Evolutionary conservation across 139 green algal genomes (phyloP).

Genomic region (Chlorella ohadii): DNA sequence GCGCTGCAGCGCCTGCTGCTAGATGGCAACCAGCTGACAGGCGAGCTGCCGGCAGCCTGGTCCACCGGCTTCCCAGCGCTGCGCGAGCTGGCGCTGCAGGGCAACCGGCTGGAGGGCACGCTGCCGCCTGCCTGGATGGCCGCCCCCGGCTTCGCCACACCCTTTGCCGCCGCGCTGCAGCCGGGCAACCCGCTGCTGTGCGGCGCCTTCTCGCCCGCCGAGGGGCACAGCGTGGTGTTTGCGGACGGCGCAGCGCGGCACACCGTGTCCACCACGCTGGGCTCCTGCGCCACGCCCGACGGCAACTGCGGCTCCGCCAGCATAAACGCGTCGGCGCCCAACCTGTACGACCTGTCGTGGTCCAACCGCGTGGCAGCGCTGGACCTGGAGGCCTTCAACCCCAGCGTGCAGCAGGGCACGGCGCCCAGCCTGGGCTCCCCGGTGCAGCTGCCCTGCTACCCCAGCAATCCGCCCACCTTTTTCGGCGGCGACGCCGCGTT

Average conservation of each 20-base stretch:
- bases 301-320: slow-evolving; percentile 24
- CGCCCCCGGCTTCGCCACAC: neutral
- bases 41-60: slow-evolving; percentile 8
- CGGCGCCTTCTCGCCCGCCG: neutral
- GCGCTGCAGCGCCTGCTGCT: neutral
- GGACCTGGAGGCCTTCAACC: slow-evolving; percentile 30
- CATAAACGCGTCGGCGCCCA: slow-evolving; percentile 23
- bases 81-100: neutral
- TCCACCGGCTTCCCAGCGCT: neutral
- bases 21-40: slow-evolving; percentile 16
- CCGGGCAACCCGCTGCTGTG: slow-evolving; percentile 24
- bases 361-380: slow-evolving; percentile 3
- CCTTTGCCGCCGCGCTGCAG: slow-evolving; percentile 20
- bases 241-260: neutral
- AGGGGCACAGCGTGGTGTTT: neutral
- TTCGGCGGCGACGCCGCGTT: slow-evolving; percentile 26
- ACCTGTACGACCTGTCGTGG: slow-evolving; percentile 34
- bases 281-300: slow-evolving; percentile 16
- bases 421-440: slow-evolving; percentile 23
- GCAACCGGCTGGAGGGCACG: slow-evolving; percentile 28
- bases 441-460: slow-evolving; percentile 31
- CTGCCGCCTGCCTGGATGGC: slow-evolving; percentile 9
- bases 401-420: slow-evolving; percentile 9
- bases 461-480: slow-evolving; percentile 7
- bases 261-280: slow-evolving; percentile 5